Evolutionary conservation across 148 eudicot species (phyloP).

Genomic region (Amaranthus palmeri): DNA sequence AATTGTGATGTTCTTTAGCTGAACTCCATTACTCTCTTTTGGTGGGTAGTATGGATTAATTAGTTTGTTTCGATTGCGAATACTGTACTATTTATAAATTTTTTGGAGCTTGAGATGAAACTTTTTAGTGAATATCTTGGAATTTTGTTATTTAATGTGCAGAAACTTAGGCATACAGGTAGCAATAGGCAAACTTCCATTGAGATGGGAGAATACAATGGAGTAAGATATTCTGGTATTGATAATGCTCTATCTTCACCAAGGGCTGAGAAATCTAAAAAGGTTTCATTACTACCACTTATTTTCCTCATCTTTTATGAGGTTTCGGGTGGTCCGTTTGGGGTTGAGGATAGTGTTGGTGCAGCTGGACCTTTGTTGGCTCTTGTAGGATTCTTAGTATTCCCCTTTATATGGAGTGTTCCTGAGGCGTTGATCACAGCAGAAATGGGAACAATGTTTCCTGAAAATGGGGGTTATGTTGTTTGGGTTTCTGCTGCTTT

Average conservation of each 20-base stretch:
- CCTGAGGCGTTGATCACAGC: conserved; percentile 52
- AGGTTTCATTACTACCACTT: conserved; percentile 40
- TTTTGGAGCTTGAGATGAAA: background rate
- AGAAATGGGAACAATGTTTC: conserved; percentile 54
- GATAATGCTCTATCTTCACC: conserved; percentile 29
- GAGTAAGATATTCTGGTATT: conserved; percentile 32
- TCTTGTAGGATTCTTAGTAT: conserved; percentile 41
- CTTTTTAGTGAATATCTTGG: conserved; percentile 11
- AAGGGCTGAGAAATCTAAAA: conserved; percentile 28
- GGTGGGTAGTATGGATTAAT: background rate
- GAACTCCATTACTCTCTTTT: background rate
- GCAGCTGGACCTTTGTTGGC: conserved; percentile 52
- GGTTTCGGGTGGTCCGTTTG: conserved; percentile 49
- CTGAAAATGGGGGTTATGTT: conserved; percentile 51
- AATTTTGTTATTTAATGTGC: conserved; percentile 30
- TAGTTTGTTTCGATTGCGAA: background rate
- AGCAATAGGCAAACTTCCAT: conserved; percentile 34
- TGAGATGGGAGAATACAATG: conserved; percentile 39
- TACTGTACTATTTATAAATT: background rate
- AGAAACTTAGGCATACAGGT: conserved; percentile 41
- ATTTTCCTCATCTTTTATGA: conserved; percentile 52
- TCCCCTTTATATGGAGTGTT: conserved; percentile 50
- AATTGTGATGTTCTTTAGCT: background rate
- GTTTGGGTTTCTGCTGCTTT: conserved; percentile 51
- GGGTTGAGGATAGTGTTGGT: conserved; percentile 51